Conservation (phyloP, 768 basidiomycete genomes). For the Rhodotorula babjevae region DNA sequence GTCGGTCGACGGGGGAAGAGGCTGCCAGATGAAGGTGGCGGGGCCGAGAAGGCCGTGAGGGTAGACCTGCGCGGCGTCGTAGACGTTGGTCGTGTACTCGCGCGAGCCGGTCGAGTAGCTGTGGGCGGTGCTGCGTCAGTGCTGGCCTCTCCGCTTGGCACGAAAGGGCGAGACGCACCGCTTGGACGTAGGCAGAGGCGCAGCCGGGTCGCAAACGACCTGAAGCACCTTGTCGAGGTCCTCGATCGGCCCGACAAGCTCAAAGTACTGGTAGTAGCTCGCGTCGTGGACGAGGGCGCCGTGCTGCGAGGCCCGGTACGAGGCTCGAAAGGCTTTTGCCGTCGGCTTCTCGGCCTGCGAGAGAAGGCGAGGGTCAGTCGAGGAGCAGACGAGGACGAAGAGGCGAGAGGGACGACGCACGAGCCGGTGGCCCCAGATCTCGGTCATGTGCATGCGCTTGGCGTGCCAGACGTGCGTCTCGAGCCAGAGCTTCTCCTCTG, state of each 20-base stretch:
- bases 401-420: conserved; percentile 49
- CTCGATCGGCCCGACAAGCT: conserved; percentile 23
- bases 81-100: conserved; percentile 62
- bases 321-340: conserved; percentile 85
- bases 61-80: conserved; percentile 55
- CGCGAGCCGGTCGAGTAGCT: conserved; percentile 68
- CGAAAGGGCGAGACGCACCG: conserved; percentile 11
- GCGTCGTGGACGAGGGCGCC: conserved; percentile 85
- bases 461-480: conserved; percentile 97
- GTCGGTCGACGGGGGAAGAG: conserved; percentile 40
- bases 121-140: not conserved
- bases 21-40: conserved; percentile 67
- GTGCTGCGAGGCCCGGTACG: conserved; percentile 79
- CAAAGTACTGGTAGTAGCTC: conserved; percentile 61
- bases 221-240: conserved; percentile 14
- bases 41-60: conserved; percentile 70
- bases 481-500: conserved; percentile 85
- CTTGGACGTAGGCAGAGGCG: conserved; percentile 6
- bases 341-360: conserved; percentile 74
- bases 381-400: too few species aligned
- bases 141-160: rapidly evolving
- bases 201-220: conserved; percentile 22
- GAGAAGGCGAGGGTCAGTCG: not conserved
- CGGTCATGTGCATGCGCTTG: conserved; percentile 91
- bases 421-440: conserved; percentile 84